Base-by-base conservation (phyloP, 2,329 filamentous ascomycete genomes). In the Ophiosphaerella narmari region DNA sequence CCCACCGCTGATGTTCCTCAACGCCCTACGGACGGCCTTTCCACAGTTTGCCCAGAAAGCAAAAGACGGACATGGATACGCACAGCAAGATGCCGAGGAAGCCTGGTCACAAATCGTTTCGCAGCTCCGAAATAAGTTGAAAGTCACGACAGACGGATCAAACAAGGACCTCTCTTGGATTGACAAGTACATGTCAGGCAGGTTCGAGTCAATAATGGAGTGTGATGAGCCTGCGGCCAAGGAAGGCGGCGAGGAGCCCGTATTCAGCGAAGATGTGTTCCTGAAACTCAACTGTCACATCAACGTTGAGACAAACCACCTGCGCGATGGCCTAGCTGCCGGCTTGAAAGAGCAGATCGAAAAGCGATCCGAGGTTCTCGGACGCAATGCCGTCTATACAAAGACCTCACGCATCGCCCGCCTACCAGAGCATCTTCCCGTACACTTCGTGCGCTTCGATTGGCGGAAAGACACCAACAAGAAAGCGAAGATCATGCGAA, bases 401-500 rank as follows among this genome's bases (percentile, higher is more conserved):
- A 96, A 96, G 76, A 89, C 83, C 3, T 94, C 91, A n/a, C 86
- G 87, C 68, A 95, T 99, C 63, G 85, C 92, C 9, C 87, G 93
- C 16, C 80, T 97, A 41, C 94, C 94, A 14, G 96, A 96, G 74
- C 97, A 99, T 72, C 82, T 99, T 38, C 94, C 94, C 0, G 90
- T 99, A 4, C 94, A 99, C 75, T 96, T 99, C 72, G 90, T 99
- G 48, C 90, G 94, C 58, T 99, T 99, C 78, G 97, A 93, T 79
- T 99, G 94, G 94, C 93, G 96, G 70, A 86, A 88, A 39, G 91
- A 96, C 62, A 91, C 90, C 3, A 88, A 95, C 75, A 97, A 97
- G 80, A 99, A 99, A 81, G 92, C 93, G 60, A 99, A 99, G 82
- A 99, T 99, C 65, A 93, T 99, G 90, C 90, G 92, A 71, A 99